Evolutionary conservation across 768 basidiomycete species (phyloP).

Genomic region (Chalciporus pseudorubinellus): DNA sequence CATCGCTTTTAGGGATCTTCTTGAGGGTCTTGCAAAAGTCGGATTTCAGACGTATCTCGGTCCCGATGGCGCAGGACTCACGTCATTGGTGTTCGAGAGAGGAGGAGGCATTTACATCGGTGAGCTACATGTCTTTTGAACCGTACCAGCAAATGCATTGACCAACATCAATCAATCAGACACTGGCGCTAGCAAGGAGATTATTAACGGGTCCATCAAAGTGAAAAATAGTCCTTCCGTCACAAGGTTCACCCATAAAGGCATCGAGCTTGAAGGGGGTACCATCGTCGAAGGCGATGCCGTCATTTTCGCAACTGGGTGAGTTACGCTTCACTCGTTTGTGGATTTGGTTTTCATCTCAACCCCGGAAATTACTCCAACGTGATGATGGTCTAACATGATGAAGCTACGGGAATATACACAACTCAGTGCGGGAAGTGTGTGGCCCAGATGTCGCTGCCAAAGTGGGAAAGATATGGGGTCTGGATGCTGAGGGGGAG

Average conservation of each 20-base stretch:
- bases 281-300: constrained; percentile 27
- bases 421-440: constrained; percentile 38
- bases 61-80: constrained; percentile 36
- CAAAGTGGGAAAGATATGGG: constrained; percentile 58
- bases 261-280: constrained; percentile 30
- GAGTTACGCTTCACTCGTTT: constrained; percentile 1
- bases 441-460: constrained; percentile 46
- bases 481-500: constrained; percentile 65
- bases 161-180: constrained; percentile 18
- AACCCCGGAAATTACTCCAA: background rate
- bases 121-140: constrained; percentile 17
- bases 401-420: constrained; percentile 45
- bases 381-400: no score
- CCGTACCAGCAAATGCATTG: background rate
- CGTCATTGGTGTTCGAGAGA: constrained; percentile 30
- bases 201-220: constrained; percentile 50
- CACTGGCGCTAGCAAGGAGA: constrained; percentile 42
- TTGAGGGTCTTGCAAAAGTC: constrained; percentile 34
- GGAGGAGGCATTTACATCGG: constrained; percentile 41
- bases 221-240: constrained; percentile 40
- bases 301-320: constrained; percentile 36
- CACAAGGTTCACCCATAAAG: constrained; percentile 25
- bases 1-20: constrained; percentile 31
- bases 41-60: constrained; percentile 41
- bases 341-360: background rate